Evolutionary conservation across 306 rosid genomes (phyloP).

Genomic region (Rosa multiflora): DNA sequence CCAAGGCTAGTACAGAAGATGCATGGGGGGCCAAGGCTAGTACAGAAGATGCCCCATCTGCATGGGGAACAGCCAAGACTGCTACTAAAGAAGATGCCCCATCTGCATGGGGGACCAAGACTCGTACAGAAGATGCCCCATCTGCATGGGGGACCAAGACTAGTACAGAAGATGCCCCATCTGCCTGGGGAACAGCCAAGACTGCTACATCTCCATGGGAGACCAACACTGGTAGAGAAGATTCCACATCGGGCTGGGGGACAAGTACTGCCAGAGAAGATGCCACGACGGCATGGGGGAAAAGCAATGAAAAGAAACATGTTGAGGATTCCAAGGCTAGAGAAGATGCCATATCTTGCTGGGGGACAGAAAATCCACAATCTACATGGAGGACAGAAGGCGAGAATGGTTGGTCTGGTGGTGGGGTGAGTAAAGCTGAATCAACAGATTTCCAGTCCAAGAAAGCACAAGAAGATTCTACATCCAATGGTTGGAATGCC

Average conservation of each 20-base stretch:
- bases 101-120: neutral
- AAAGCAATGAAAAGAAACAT: no score
- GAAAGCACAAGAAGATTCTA: slow-evolving; percentile 16
- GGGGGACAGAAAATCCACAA: neutral
- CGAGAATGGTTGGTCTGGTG: slow-evolving; percentile 14
- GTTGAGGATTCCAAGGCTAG: neutral
- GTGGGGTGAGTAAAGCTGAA: slow-evolving; percentile 18
- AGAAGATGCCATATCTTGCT: neutral
- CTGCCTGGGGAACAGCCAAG: slow-evolving; percentile 12
- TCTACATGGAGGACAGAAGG: neutral
- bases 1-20: no score
- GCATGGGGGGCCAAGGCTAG: neutral
- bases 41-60: neutral
- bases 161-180: neutral
- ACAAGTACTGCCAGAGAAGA: neutral
- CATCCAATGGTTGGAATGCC: slow-evolving; percentile 19
- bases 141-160: slow-evolving; percentile 3
- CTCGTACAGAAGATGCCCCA: neutral
- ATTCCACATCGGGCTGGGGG: neutral
- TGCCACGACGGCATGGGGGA: slow-evolving; percentile 8
- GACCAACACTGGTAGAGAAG: neutral
- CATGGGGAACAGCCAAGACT: neutral
- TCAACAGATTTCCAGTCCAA: slow-evolving; percentile 17
- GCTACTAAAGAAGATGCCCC: neutral
- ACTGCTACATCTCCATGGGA: neutral